Conservation (phyloP, 805 yeast species). For the Myxozyma melibiosi region DNA sequence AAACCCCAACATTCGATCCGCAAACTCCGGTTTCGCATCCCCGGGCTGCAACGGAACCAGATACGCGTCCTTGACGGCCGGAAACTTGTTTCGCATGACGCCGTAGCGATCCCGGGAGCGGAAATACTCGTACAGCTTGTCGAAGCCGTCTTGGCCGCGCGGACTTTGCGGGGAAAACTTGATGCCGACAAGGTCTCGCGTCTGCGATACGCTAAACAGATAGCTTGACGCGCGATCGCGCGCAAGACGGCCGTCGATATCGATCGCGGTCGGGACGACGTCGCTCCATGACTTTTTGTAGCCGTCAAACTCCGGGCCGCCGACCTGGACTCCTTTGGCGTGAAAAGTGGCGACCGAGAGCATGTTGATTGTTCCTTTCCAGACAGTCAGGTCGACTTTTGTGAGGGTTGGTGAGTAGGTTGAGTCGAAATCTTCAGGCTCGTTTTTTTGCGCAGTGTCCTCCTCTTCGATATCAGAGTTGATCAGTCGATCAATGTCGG, state of each 20-base stretch:
- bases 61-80: slow-evolving; percentile 65
- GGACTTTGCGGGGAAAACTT: slow-evolving; percentile 45
- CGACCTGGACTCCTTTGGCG: slow-evolving; percentile 47
- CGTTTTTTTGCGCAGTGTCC: slow-evolving; percentile 16
- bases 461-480: slow-evolving; percentile 30
- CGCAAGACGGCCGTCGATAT: slow-evolving; percentile 67
- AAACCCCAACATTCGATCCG: slow-evolving; percentile 14
- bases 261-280: slow-evolving; percentile 40
- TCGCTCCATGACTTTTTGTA: slow-evolving; percentile 30
- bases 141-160: slow-evolving; percentile 37
- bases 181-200: slow-evolving; percentile 58
- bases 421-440: slow-evolving; percentile 26
- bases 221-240: slow-evolving; percentile 58
- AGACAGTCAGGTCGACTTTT: slow-evolving; percentile 40
- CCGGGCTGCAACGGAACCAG: slow-evolving; percentile 47
- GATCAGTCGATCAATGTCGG: slow-evolving; percentile 31
- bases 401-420: slow-evolving; percentile 24
- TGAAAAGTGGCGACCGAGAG: slow-evolving; percentile 53
- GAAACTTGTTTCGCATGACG: slow-evolving; percentile 55
- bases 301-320: slow-evolving; percentile 36
- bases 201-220: slow-evolving; percentile 47
- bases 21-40: slow-evolving; percentile 36
- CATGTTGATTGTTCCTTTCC: slow-evolving; percentile 55
- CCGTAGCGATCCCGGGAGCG: slow-evolving; percentile 55
- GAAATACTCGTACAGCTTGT: slow-evolving; percentile 52